These are phyloP conservation scores for Auricularia sp. DNA, from an alignment of 768 basidiomycete genomes.

Conservation along the genomic window DNA sequence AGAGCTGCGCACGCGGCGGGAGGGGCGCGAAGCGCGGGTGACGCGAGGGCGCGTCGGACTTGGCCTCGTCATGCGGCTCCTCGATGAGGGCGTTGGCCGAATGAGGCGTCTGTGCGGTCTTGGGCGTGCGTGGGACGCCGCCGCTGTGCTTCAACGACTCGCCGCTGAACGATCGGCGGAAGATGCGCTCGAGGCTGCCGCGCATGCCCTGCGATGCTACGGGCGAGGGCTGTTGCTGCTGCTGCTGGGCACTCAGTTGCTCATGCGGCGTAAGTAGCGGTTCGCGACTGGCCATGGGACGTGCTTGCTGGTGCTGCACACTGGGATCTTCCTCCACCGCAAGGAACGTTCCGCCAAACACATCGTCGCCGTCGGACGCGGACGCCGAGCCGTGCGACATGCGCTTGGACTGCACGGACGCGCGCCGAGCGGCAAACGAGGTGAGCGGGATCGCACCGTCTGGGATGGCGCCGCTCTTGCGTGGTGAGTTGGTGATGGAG, in stretches of 20 bases:
- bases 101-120: conserved; percentile 16
- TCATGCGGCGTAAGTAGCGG: conserved; percentile 49
- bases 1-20: conserved; percentile 3
- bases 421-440: too few species aligned
- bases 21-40: conserved; percentile 17
- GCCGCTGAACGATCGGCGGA: conserved; percentile 38
- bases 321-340: too few species aligned
- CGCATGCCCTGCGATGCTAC: conserved; percentile 32
- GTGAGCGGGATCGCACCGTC: too few species aligned
- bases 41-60: conserved; percentile 14
- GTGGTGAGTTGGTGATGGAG: too few species aligned
- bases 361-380: too few species aligned
- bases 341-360: too few species aligned
- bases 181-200: conserved; percentile 51
- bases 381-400: too few species aligned
- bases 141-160: conserved; percentile 19
- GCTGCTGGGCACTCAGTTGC: conserved; percentile 8
- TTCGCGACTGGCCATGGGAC: conserved; percentile 56
- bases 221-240: conserved; percentile 7
- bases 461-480: too few species aligned
- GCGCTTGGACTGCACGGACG: too few species aligned
- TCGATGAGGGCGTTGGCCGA: conserved; percentile 13
- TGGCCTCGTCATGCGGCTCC: conserved; percentile 2
- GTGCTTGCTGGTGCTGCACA: conserved; percentile 18
- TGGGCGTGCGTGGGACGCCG: conserved; percentile 13